These are phyloP conservation scores for Candida sonorensis DNA, from an alignment of 805 yeast genomes.

Conservation along the genomic window DNA sequence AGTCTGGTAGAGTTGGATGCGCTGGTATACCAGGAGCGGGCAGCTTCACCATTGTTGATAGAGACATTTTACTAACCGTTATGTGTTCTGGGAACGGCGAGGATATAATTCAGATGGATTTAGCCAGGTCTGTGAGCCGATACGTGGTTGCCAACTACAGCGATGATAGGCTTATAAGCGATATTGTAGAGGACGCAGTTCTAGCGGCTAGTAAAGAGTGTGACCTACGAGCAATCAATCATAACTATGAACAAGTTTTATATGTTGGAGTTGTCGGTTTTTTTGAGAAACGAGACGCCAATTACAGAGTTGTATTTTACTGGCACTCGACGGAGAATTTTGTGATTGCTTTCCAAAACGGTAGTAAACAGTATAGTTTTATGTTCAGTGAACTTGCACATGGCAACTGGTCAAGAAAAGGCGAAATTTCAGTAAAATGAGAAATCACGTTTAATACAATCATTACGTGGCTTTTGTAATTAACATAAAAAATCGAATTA, in stretches of 20 bases:
- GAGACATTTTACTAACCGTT: conserved; percentile 16
- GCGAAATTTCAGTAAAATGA: conserved; percentile 5
- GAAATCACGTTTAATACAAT: no score
- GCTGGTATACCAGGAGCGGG: conserved; percentile 46
- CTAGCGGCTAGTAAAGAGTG: conserved; percentile 5
- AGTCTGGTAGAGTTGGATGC: conserved; percentile 46
- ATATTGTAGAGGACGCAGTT: conserved; percentile 13
- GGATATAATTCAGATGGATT: conserved; percentile 38
- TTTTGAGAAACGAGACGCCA: conserved; percentile 6
- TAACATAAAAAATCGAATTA: no score
- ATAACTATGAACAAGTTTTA: conserved; percentile 3
- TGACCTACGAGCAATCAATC: conserved; percentile 16
- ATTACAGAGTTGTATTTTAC: conserved; percentile 10
- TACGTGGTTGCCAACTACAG: conserved; percentile 6
- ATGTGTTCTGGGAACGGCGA: conserved; percentile 54
- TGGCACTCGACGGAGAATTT: conserved; percentile 23
- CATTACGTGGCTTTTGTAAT: no score
- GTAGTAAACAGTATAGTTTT: conserved; percentile 1
- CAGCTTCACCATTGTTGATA: conserved; percentile 19
- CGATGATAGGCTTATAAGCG: conserved; percentile 9
- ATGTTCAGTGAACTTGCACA: conserved; percentile 10
- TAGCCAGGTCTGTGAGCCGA: conserved; percentile 29
- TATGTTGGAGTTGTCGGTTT: conserved; percentile 24
- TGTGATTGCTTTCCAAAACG: conserved; percentile 11
- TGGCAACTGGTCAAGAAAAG: conserved; percentile 8